Percentiles rank a stretch among this genome's conserved stretches.
Conservation (phyloP, 1,284 basidiomycete genomes). For the Sporisorium reilianum region DNA sequence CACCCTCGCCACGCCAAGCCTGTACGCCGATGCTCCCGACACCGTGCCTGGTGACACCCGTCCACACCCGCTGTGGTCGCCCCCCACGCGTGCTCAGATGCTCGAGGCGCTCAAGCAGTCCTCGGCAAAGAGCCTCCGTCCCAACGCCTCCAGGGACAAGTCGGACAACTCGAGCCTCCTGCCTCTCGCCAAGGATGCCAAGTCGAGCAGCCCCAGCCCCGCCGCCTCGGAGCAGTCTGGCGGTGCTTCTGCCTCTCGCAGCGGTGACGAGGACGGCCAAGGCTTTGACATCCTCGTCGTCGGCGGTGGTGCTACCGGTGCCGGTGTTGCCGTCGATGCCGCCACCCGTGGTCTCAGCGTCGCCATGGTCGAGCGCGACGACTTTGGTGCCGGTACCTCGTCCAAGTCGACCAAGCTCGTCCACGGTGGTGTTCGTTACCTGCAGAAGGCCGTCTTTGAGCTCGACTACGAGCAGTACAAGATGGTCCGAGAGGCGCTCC, state of each 20-base stretch:
- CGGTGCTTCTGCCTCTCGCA: slow-evolving; percentile 24
- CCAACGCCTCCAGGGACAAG: slow-evolving; percentile 46
- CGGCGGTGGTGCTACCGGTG: slow-evolving; percentile 90
- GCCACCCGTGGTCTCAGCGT: slow-evolving; percentile 91
- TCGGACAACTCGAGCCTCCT: slow-evolving; percentile 52
- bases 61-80: slow-evolving; percentile 65
- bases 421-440: slow-evolving; percentile 95
- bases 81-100: slow-evolving; percentile 68
- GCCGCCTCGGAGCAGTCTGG: slow-evolving; percentile 51
- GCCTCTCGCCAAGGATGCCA: slow-evolving; percentile 47
- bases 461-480: slow-evolving; percentile 90
- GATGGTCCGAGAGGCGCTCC: slow-evolving; percentile 91
- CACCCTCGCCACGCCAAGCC: slow-evolving; percentile 22
- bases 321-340: slow-evolving; percentile 93
- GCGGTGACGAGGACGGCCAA: slow-evolving; percentile 54
- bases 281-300: slow-evolving; percentile 81
- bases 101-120: slow-evolving; percentile 65
- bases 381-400: slow-evolving; percentile 89
- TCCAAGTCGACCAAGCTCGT: slow-evolving; percentile 98
- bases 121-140: slow-evolving; percentile 59
- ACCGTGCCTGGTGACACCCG: slow-evolving; percentile 58
- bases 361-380: slow-evolving; percentile 91
- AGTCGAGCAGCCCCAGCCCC: slow-evolving; percentile 60
- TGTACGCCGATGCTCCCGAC: slow-evolving; percentile 50
- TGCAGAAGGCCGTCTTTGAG: slow-evolving; percentile 95